phyloP scores from a whole-genome alignment of 2,329 filamentous ascomycete species.

The Stachybotrys chartarum region DNA sequence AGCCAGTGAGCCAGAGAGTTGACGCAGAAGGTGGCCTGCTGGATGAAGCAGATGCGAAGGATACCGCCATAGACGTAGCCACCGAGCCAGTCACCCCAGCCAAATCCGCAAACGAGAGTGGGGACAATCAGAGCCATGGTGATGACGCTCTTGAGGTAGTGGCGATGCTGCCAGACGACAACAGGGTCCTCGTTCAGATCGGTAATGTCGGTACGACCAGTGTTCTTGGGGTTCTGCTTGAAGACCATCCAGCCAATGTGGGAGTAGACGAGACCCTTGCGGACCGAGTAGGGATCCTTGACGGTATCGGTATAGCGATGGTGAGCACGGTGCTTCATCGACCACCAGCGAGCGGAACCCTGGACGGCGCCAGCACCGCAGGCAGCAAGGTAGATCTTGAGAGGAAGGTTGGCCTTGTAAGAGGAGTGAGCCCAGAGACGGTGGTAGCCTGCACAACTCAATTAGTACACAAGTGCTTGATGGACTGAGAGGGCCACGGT shows the following conservation, averaged over 20 bases:
- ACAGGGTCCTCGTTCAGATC: constrained; percentile 82
- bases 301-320: constrained; percentile 90
- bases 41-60: constrained; percentile 80
- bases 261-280: constrained; percentile 79
- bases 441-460: constrained; percentile 32
- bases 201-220: constrained; percentile 81
- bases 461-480: constrained; percentile 1
- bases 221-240: constrained; percentile 87
- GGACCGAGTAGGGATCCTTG: constrained; percentile 85
- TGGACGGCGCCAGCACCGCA: constrained; percentile 78
- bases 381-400: constrained; percentile 76
- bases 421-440: constrained; percentile 82
- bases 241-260: constrained; percentile 83
- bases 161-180: constrained; percentile 80
- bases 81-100: constrained; percentile 75
- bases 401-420: constrained; percentile 68
- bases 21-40: constrained; percentile 90
- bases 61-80: constrained; percentile 83
- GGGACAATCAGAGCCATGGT: constrained; percentile 73
- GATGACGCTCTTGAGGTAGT: constrained; percentile 76
- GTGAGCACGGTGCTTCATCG: constrained; percentile 77
- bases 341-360: constrained; percentile 86
- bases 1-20: constrained; percentile 89
- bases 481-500: neutral
- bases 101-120: constrained; percentile 65